Conservation (phyloP, 345 rosid genomes). For the Citrus medica region DNA sequence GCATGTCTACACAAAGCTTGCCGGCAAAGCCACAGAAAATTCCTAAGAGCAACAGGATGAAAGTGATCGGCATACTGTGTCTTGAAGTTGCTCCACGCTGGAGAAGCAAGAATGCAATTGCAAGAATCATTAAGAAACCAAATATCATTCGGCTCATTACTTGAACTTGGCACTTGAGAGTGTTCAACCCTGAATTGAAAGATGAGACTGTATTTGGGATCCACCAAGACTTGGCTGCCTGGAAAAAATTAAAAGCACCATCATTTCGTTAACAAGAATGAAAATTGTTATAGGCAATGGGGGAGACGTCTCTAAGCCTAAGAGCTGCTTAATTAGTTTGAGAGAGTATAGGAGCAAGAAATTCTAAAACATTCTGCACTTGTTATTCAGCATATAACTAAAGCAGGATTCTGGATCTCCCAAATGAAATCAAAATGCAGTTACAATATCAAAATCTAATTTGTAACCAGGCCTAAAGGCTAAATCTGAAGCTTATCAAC, state of each 20-base stretch:
- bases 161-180: conserved; percentile 50
- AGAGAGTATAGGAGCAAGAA: neutral
- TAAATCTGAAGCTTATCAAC: neutral
- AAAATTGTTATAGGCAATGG: neutral
- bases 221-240: conserved; percentile 78
- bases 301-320: neutral
- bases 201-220: conserved; percentile 48
- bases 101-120: conserved; percentile 48
- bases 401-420: neutral
- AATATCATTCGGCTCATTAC: conserved; percentile 61
- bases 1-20: conserved; percentile 74
- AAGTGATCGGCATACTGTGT: conserved; percentile 71
- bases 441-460: neutral
- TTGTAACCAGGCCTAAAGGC: neutral
- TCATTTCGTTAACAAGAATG: neutral
- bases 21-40: conserved; percentile 65
- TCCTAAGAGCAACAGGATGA: conserved; percentile 67
- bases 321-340: neutral
- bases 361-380: neutral
- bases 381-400: neutral
- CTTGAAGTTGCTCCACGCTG: conserved; percentile 58
- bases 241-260: conserved; percentile 11
- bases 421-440: neutral
- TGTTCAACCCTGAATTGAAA: conserved; percentile 45
- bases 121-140: conserved; percentile 61